Evolutionary conservation across 371 early-diverging fungal species (phyloP).

Genomic region (Lichtheimia ramosa): DNA sequence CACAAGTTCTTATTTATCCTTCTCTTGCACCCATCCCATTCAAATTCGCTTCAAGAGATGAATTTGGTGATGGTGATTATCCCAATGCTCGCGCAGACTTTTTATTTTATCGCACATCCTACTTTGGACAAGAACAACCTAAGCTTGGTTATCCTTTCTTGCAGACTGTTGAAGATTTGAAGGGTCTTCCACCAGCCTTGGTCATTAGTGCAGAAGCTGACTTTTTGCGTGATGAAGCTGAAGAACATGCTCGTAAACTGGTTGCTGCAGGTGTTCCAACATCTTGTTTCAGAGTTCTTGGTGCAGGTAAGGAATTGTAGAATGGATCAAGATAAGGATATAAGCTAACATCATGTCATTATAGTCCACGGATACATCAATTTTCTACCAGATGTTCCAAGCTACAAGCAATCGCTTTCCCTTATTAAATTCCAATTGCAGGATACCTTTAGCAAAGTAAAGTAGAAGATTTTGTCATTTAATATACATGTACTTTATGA

Average conservation of each 20-base stretch:
- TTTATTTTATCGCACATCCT: conserved; percentile 1
- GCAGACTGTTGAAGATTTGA: conserved; percentile 15
- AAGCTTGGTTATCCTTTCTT: conserved; percentile 7
- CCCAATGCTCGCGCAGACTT: neutral
- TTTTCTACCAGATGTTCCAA: neutral
- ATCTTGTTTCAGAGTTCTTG: conserved; percentile 9
- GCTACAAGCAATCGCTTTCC: conserved; percentile 6
- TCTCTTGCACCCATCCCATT: neutral
- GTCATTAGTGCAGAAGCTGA: conserved; percentile 22
- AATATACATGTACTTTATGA: too few relatives aligned
- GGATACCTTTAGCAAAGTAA: neutral
- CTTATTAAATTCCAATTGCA: conserved; percentile 3
- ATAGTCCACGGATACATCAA: conserved; percentile 14
- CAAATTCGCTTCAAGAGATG: conserved; percentile 6
- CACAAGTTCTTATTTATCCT: conserved; percentile 22
- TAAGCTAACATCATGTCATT: too few relatives aligned
- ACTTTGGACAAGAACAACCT: conserved; percentile 4
- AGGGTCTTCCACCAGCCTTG: conserved; percentile 19
- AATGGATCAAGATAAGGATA: too few relatives aligned
- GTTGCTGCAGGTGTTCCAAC: conserved; percentile 17
- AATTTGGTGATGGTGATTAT: conserved; percentile 16
- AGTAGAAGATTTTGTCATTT: too few relatives aligned
- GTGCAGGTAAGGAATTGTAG: conserved; percentile 4
- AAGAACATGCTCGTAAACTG: conserved; percentile 15
- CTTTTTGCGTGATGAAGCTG: conserved; percentile 20